These are phyloP conservation scores for Cocos nucifera DNA, from an alignment of 176 grass and related monocot genomes.

Conservation along the genomic window DNA sequence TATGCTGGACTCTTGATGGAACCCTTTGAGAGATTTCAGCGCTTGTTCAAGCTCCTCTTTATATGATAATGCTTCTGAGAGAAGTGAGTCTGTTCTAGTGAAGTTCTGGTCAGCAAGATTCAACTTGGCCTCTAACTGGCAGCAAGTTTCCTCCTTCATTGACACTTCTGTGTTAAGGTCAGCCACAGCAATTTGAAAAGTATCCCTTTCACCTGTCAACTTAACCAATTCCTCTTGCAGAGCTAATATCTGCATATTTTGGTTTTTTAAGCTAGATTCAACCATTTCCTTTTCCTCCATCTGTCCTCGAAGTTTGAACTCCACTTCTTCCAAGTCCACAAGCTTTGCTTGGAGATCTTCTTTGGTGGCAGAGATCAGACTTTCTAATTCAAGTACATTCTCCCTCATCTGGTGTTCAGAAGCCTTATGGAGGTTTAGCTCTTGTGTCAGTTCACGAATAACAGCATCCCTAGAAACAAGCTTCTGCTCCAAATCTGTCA, in stretches of 20 bases:
- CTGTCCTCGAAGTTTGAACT: slow-evolving; percentile 44
- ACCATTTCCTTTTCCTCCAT: slow-evolving; percentile 16
- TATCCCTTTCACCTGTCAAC: slow-evolving; percentile 44
- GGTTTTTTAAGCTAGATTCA: slow-evolving; percentile 31
- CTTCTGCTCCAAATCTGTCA: slow-evolving; percentile 60
- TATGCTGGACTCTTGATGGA: slow-evolving; percentile 46
- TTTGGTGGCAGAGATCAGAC: slow-evolving; percentile 27
- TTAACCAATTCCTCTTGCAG: slow-evolving; percentile 37
- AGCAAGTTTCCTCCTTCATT: slow-evolving; percentile 32
- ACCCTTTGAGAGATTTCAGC: slow-evolving; percentile 44
- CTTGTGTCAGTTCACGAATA: slow-evolving; percentile 55
- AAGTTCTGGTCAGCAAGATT: slow-evolving; percentile 32
- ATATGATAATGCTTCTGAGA: slow-evolving; percentile 52
- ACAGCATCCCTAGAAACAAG: slow-evolving; percentile 46
- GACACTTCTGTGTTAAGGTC: slow-evolving; percentile 38
- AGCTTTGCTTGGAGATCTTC: slow-evolving; percentile 47
- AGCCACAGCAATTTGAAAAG: slow-evolving; percentile 34
- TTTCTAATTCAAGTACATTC: slow-evolving; percentile 44
- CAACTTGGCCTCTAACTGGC: slow-evolving; percentile 47
- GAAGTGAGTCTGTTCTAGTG: slow-evolving; percentile 44
- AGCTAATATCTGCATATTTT: slow-evolving; percentile 40
- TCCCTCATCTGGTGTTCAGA: slow-evolving; percentile 63
- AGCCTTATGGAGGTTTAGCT: slow-evolving; percentile 41
- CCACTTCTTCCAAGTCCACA: slow-evolving; percentile 39
- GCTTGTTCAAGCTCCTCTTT: slow-evolving; percentile 65